Percentiles rank a stretch among this genome's conserved stretches.
phyloP scores from a whole-genome alignment of 768 basidiomycete genomes.

The Pleurotus salmoneostramineus region DNA sequence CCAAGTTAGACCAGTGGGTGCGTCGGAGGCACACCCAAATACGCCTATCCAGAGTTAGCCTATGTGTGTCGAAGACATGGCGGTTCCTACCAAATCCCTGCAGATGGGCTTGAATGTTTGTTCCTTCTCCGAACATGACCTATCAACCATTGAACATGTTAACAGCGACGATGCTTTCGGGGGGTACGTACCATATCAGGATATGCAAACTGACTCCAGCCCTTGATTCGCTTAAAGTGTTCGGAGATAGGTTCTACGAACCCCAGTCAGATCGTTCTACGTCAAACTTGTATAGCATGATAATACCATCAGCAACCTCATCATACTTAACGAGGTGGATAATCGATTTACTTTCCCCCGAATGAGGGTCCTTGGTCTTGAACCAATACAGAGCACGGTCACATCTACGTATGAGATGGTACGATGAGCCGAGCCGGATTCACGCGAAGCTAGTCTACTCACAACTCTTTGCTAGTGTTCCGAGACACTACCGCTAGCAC shows the following conservation, averaged over 20 bases:
- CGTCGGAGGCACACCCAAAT: neutral
- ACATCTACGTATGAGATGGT: neutral
- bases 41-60: neutral
- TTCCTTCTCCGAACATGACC: neutral
- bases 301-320: neutral
- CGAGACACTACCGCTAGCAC: neutral
- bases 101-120: neutral
- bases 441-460: neutral
- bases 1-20: neutral
- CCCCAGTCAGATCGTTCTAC: neutral
- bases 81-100: neutral
- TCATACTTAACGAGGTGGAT: neutral
- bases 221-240: slow-evolving; percentile 1
- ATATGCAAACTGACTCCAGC: neutral
- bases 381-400: neutral
- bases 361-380: neutral
- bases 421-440: neutral
- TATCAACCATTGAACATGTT: neutral
- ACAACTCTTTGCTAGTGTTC: neutral
- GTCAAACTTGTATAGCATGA: neutral
- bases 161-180: neutral
- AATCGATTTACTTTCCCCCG: neutral
- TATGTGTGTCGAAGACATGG: no score
- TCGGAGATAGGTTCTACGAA: neutral
- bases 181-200: neutral